Conservation (phyloP, 768 basidiomycete genomes). For the Podaxis sp. region DNA sequence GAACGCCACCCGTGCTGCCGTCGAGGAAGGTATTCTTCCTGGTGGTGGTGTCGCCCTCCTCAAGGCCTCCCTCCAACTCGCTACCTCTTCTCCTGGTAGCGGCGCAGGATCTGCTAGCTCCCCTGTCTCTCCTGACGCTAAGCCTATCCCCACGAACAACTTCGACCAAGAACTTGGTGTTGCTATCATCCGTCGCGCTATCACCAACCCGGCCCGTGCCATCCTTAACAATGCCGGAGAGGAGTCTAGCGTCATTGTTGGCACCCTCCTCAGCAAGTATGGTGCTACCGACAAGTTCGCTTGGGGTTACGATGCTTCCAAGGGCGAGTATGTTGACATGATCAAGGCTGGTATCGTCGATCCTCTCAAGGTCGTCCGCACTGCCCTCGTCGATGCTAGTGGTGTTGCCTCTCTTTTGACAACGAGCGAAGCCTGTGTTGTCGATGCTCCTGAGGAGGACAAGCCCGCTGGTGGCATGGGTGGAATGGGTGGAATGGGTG, state of each 20-base stretch:
- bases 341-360: slow-evolving; percentile 92
- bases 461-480: slow-evolving; percentile 44
- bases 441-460: slow-evolving; percentile 84
- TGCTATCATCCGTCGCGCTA: slow-evolving; percentile 82
- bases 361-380: slow-evolving; percentile 93
- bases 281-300: slow-evolving; percentile 71
- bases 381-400: slow-evolving; percentile 85
- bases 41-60: slow-evolving; percentile 94
- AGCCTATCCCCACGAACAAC: slow-evolving; percentile 76
- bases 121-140: slow-evolving; percentile 51
- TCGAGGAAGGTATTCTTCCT: slow-evolving; percentile 97
- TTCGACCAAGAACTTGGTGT: slow-evolving; percentile 98
- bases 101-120: slow-evolving; percentile 42
- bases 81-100: slow-evolving; percentile 45
- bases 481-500: slow-evolving; percentile 33
- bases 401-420: slow-evolving; percentile 94
- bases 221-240: slow-evolving; percentile 95
- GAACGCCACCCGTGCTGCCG: slow-evolving; percentile 97
- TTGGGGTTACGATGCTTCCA: slow-evolving; percentile 88
- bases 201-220: slow-evolving; percentile 78
- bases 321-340: slow-evolving; percentile 94
- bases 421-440: slow-evolving; percentile 89
- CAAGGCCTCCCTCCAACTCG: slow-evolving; percentile 73
- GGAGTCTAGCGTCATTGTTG: slow-evolving; percentile 90
- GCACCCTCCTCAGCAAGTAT: slow-evolving; percentile 70